phyloP scores from a whole-genome alignment of 2,329 filamentous ascomycete species.

The Ceratocystis papillata region DNA sequence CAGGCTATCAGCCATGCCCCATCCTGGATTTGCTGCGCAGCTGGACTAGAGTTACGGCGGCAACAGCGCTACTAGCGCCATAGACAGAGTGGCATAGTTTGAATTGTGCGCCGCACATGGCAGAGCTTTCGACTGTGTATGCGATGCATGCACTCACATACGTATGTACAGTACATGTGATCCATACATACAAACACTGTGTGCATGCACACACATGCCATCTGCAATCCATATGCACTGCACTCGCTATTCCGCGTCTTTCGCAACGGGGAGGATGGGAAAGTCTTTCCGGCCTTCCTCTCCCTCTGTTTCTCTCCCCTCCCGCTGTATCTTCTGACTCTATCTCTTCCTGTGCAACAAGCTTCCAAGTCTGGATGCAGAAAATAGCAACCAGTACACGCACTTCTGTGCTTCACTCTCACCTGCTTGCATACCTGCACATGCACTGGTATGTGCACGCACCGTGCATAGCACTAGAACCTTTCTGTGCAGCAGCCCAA shows the following conservation, averaged over 20 bases:
- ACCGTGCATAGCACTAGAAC: slow-evolving; percentile 1
- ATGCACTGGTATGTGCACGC: background rate
- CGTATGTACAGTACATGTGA: background rate
- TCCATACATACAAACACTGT: background rate
- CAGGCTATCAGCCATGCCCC: background rate
- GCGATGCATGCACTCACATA: background rate
- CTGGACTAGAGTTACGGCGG: background rate
- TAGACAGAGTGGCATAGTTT: background rate
- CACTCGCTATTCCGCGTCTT: background rate
- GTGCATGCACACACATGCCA: background rate
- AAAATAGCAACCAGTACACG: background rate
- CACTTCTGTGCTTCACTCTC: background rate
- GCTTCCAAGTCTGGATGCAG: background rate
- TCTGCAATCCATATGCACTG: background rate
- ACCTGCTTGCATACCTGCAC: background rate
- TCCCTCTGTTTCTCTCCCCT: background rate
- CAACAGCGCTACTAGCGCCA: background rate
- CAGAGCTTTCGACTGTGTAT: background rate
- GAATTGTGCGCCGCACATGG: background rate
- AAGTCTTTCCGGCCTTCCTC: background rate
- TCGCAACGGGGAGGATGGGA: background rate
- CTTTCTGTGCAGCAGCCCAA: slow-evolving; percentile 6
- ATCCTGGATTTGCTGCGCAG: background rate
- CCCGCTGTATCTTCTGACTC: background rate
- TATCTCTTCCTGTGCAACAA: background rate